Conservation (phyloP, 768 basidiomycete species). For the Royoungia palumana region DNA sequence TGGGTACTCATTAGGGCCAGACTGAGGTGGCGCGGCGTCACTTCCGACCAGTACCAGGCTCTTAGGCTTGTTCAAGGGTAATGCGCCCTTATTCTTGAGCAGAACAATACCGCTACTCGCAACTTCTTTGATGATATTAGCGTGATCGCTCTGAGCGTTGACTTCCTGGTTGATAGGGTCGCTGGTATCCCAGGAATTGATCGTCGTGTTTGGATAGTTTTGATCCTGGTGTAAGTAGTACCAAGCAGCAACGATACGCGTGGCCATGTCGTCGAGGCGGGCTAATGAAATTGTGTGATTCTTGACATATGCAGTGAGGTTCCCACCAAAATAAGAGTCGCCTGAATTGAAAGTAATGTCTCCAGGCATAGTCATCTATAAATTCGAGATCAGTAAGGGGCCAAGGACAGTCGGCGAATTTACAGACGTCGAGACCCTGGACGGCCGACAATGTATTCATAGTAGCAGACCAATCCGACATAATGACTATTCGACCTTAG, state of each 20-base stretch:
- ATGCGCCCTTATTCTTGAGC: slow-evolving; percentile 58
- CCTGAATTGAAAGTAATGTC: slow-evolving; percentile 43
- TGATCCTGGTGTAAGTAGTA: slow-evolving; percentile 37
- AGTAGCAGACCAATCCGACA: slow-evolving; percentile 69
- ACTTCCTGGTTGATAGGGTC: slow-evolving; percentile 40
- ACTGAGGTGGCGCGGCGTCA: slow-evolving; percentile 56
- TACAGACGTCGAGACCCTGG: slow-evolving; percentile 54
- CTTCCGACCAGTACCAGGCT: slow-evolving; percentile 63
- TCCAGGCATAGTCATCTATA: slow-evolving; percentile 72
- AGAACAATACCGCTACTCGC: slow-evolving; percentile 65
- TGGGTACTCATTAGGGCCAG: slow-evolving; percentile 68
- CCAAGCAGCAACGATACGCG: slow-evolving; percentile 67
- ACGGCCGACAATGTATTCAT: slow-evolving; percentile 46
- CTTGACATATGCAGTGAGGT: slow-evolving; percentile 55
- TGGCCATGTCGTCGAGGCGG: slow-evolving; percentile 69
- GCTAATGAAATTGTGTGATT: slow-evolving; percentile 55
- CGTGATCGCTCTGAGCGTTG: slow-evolving; percentile 58
- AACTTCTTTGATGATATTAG: slow-evolving; percentile 52
- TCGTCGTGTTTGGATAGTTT: slow-evolving; percentile 23
- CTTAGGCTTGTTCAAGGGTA: slow-evolving; percentile 59
- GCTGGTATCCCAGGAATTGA: slow-evolving; percentile 27
- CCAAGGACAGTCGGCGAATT: background rate
- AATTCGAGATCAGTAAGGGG: background rate
- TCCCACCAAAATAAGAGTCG: slow-evolving; percentile 54
- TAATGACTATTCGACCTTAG: slow-evolving; percentile 35